Evolutionary conservation across 2,329 filamentous ascomycete genomes (phyloP), one percentile per base, ranked within the genome.

Genomic region (Thyridium curvatum): DNA sequence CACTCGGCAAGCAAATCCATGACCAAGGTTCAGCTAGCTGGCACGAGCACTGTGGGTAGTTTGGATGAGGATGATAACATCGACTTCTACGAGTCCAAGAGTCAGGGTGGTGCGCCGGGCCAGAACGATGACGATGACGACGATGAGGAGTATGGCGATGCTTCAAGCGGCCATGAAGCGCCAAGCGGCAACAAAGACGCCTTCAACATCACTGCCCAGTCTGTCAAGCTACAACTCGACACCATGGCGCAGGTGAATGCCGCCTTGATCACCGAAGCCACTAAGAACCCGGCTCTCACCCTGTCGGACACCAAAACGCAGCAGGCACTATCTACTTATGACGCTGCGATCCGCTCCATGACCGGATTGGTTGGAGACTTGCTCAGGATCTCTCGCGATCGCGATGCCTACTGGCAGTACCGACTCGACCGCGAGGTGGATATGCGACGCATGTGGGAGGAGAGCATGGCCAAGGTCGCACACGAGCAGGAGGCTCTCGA

Each of bases 401-500:
- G 94, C 37, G 93, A 98, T 61, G 82, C 88, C 1, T 95, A 94
- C 59, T 98, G 93, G 93, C 91, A 97, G 60, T 94, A 94, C 57
- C 82, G 90, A 12, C 71, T 98, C 31, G 90, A 95, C 50, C 83
- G 89, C 39, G 93, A 98, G 64, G 82, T 83, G 32, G 87, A 95
- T 56, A 84, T 97, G 65, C 81, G 93, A 30, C 83, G 86, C 43
- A 86, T 98, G 79, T 98, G 93, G 93, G 93, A 98, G 63, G 93
- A 98, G 54, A 97, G 90, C 62, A 96, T 98, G 93, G 89, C 93
- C 9, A 82, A 90, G 52, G 85, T 98, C n/a, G 93, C 90, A 14
- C 82, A 80, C 40, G 93, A 98, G 59, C 93, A 98, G 52, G 93
- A 97, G 61, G 78, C 89, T 37, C 74, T 98, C 2, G 88, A 97